Percentiles rank a stretch among this genome's conserved stretches.
These are phyloP conservation scores for Spatholobus suberectus DNA, from an alignment of 306 rosid species.

Conservation along the genomic window DNA sequence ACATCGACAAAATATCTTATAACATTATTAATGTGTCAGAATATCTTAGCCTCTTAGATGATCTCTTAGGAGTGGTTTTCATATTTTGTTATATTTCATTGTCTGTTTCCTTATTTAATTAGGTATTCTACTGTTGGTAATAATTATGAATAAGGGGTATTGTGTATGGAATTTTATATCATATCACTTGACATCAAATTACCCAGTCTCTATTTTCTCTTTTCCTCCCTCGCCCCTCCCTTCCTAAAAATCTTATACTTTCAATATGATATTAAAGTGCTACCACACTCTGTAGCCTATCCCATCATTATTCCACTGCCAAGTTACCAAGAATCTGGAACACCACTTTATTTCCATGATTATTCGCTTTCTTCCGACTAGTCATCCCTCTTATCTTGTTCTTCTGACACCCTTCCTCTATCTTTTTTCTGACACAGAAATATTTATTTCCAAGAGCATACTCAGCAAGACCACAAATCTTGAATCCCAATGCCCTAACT, in stretches of 20 bases:
- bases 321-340: neutral
- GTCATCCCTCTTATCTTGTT: neutral
- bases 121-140: neutral
- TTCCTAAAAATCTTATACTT: slow-evolving; percentile 1
- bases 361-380: neutral
- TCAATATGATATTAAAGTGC: neutral
- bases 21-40: neutral
- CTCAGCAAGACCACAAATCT: neutral
- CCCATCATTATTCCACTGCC: neutral
- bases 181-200: neutral
- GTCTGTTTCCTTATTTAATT: neutral
- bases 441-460: neutral
- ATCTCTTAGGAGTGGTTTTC: neutral
- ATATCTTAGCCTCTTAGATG: neutral
- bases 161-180: neutral
- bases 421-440: neutral
- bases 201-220: neutral
- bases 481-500: neutral
- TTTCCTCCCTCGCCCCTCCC: neutral
- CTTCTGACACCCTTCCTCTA: neutral
- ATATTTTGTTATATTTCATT: neutral
- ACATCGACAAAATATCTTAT: neutral
- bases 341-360: slow-evolving; percentile 9
- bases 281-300: neutral
- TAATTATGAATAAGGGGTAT: neutral